Evolutionary conservation across 257 asterid species (phyloP), one percentile per base, ranked within the genome.

Genomic region (Euphrasia confusa): DNA sequence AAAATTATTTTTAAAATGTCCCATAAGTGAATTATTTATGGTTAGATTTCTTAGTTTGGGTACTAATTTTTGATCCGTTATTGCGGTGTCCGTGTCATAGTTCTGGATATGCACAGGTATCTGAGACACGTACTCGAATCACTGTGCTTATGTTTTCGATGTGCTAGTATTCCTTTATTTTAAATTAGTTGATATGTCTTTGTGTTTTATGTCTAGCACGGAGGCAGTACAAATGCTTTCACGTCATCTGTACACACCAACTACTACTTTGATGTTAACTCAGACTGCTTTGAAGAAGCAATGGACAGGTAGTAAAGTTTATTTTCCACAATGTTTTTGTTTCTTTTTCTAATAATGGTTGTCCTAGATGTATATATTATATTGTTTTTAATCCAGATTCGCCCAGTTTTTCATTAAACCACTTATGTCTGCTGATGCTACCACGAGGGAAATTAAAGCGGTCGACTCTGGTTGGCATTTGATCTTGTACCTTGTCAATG

Each of bases 181-280:
- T 50, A 21, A 50, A 37, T 32, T 56, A 63, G 21, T 49, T 27
- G 37, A 61, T 24, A 42, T 32, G 27, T 9, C 39, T 21, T 40
- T 49, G 26, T 68, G 30, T 52, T 4, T 42, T 42, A 42, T 42
- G 11, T 42, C 49, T 42, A 42, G 49, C 14, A 89, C 74, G 97
- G 97, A 49, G 99, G 99, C 68, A 89, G 94, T 75, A 89, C 94
- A 58, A 93, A 93, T 84, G 99, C 99, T 57, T 93, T 86, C 79
- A 93, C 99, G n/a, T 58, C 94, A 47, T 75, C 94, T 56, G 91
- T 86, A 75, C 79, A 87, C 73, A 89, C 99, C 78, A 89, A 89
- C 77, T 92, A 79, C 75, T 70, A 62, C 78, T 92, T 86, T 75
- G 99, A 92, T 78, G 86, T 92, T 42, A 89, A 89, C 81, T 89